phyloP scores from a whole-genome alignment of 2,329 filamentous ascomycete genomes.

The Leptodontidium sp. region DNA sequence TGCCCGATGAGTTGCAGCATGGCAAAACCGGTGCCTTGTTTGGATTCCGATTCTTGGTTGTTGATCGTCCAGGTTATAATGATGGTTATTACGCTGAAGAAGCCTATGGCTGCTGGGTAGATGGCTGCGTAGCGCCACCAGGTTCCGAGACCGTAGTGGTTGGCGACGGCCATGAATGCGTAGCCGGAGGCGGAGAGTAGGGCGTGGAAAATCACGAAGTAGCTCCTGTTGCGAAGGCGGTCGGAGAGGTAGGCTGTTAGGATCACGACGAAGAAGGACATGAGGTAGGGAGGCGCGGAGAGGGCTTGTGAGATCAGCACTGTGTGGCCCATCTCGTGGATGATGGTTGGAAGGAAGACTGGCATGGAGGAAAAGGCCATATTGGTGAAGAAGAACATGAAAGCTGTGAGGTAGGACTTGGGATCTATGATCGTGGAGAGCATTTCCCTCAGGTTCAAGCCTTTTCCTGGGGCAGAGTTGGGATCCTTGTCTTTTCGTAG shows the following conservation, averaged over 20 bases:
- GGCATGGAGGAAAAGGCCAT: conserved; percentile 89
- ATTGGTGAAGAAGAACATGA: conserved; percentile 89
- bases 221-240: conserved; percentile 65
- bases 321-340: conserved; percentile 78
- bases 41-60: conserved; percentile 75
- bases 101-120: conserved; percentile 80
- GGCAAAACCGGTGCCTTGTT: conserved; percentile 79
- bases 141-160: conserved; percentile 53
- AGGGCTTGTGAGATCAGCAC: conserved; percentile 76
- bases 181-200: conserved; percentile 70
- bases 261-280: conserved; percentile 77
- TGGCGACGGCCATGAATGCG: conserved; percentile 66
- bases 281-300: conserved; percentile 81
- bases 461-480: conserved; percentile 36
- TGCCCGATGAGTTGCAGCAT: conserved; percentile 77
- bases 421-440: conserved; percentile 68
- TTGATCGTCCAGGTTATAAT: conserved; percentile 91
- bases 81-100: conserved; percentile 84
- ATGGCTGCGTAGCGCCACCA: conserved; percentile 75
- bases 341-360: conserved; percentile 85
- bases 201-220: conserved; percentile 74
- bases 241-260: conserved; percentile 78
- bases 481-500: conserved; percentile 54
- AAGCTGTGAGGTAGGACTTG: conserved; percentile 76
- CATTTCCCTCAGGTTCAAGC: conserved; percentile 64